Base-by-base conservation (phyloP, 352 stramenopile genomes). In the Aphanomyces stellatus region DNA sequence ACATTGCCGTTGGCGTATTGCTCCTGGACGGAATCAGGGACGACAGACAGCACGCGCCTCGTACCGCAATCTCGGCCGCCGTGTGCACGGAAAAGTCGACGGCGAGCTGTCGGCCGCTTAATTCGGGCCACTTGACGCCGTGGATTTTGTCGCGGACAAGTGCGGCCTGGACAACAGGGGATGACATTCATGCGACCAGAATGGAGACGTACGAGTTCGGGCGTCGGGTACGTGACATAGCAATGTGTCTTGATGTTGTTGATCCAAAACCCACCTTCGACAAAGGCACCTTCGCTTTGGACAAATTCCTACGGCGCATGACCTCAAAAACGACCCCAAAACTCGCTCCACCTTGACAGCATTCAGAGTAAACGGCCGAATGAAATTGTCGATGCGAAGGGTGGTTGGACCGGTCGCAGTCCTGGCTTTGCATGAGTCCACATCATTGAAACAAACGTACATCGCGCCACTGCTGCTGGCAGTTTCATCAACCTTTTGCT, bases 221-320 rank as follows among this genome's bases (percentile, higher is more conserved):
- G 30, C 8, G 62, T 73, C 15, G 65, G 53, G 63, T 88, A 93
- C 31, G 86, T 91, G 62, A 91, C 84, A 59, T 83, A 95, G 72
- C 84, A 95, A 67, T 93, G 84, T 0, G 84, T 93, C 73, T 95
- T 95, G 69, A 95, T 95, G 60, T 62, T 59, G 73, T 95, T 81
- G 80, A 95, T 95, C 86, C 86, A 95, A 65, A 95, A 92, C 0
- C 84, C 86, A 55, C 78, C 73, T 24, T 90, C 79, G 28, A 91
- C 78, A 69, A 86, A 88, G 15, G 59, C 6, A 2, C 78, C 78
- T 46, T 72, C 43, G 34, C 85, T 71, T 70, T 89, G 82, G 30
- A 91, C 74, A 30, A 88, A 74, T 41, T 65, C 61, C 82, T 90
- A 51, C 33, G 22, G 19, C 24, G 43, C 15, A 7, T 67, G 34